phyloP scores from a whole-genome alignment of 1,284 basidiomycete species.

The Singerocomus inundabilis region DNA sequence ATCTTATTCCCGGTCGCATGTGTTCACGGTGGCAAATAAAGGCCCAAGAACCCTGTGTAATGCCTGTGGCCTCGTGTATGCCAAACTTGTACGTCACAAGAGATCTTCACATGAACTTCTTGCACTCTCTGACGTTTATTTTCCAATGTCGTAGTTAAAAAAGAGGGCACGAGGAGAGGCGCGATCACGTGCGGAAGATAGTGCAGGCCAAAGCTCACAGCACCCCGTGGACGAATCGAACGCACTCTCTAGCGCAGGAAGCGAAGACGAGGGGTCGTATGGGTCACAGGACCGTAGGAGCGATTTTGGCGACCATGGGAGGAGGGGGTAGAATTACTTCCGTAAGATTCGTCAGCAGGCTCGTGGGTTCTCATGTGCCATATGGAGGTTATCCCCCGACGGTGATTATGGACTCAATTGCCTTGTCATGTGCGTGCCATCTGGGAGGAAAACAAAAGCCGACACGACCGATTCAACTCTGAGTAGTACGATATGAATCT shows the following conservation, averaged over 20 bases:
- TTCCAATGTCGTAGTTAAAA: constrained; percentile 31
- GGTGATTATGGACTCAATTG: constrained; percentile 22
- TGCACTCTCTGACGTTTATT: constrained; percentile 16
- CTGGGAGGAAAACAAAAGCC: constrained; percentile 6
- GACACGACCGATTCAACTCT: constrained; percentile 10
- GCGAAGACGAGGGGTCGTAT: constrained; percentile 37
- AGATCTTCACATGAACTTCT: constrained; percentile 18
- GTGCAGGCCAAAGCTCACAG: constrained; percentile 32
- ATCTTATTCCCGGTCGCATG: constrained; percentile 27
- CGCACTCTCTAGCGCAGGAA: constrained; percentile 33
- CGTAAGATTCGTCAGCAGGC: constrained; percentile 22
- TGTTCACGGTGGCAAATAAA: constrained; percentile 30
- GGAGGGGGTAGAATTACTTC: constrained; percentile 29
- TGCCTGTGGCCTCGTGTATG: constrained; percentile 59
- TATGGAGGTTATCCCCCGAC: constrained; percentile 10
- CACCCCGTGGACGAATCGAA: constrained; percentile 28
- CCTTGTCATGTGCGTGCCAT: constrained; percentile 11
- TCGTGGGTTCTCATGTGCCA: constrained; percentile 24
- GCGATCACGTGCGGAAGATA: constrained; percentile 26
- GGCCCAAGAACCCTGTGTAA: constrained; percentile 59
- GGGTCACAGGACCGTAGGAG: constrained; percentile 38
- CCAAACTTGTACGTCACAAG: constrained; percentile 50
- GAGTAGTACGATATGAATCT: constrained; percentile 14
- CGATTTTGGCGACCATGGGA: constrained; percentile 35
- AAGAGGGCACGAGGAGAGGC: constrained; percentile 37